These are phyloP conservation scores for Colletotrichum incanum DNA, from an alignment of 2,329 filamentous ascomycete species.

Conservation along the genomic window DNA sequence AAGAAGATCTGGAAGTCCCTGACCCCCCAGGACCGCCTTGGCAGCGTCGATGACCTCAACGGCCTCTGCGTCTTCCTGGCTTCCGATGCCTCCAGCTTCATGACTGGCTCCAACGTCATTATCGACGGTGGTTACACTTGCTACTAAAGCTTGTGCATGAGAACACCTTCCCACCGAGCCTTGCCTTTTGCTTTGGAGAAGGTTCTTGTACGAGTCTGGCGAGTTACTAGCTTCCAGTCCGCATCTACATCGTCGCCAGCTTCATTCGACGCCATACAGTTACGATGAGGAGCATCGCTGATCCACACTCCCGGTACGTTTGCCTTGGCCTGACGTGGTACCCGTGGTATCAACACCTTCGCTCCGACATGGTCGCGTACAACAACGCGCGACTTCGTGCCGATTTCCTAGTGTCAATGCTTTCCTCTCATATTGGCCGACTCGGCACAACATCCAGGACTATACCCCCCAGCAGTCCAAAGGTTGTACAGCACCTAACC, in stretches of 20 bases:
- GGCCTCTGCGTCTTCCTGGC: constrained; percentile 83
- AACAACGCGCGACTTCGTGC: constrained; percentile 41
- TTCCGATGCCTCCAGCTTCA: constrained; percentile 80
- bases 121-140: constrained; percentile 81
- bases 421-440: constrained; percentile 10
- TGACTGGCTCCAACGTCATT: constrained; percentile 83
- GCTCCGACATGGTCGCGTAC: constrained; percentile 33
- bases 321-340: constrained; percentile 26
- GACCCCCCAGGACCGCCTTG: constrained; percentile 82
- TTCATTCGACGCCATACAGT: constrained; percentile 4
- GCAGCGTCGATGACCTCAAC: constrained; percentile 83
- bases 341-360: constrained; percentile 26
- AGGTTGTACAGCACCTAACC: constrained; percentile 21
- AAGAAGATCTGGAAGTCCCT: constrained; percentile 85
- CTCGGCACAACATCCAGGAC: constrained; percentile 17
- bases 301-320: constrained; percentile 32
- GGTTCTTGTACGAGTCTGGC: constrained; percentile 9
- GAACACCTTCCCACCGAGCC: background rate
- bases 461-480: constrained; percentile 36
- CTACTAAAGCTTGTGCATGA: constrained; percentile 60
- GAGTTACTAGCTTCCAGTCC: constrained; percentile 5
- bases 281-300: constrained; percentile 26
- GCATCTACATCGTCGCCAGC: background rate
- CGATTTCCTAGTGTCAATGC: constrained; percentile 38
- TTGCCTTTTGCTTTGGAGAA: background rate